A percentile compares a stretch with the other conserved stretches of the same genome.
These are phyloP conservation scores for Xylaria longipes DNA, from an alignment of 495 filamentous ascomycete genomes.

Conservation along the genomic window DNA sequence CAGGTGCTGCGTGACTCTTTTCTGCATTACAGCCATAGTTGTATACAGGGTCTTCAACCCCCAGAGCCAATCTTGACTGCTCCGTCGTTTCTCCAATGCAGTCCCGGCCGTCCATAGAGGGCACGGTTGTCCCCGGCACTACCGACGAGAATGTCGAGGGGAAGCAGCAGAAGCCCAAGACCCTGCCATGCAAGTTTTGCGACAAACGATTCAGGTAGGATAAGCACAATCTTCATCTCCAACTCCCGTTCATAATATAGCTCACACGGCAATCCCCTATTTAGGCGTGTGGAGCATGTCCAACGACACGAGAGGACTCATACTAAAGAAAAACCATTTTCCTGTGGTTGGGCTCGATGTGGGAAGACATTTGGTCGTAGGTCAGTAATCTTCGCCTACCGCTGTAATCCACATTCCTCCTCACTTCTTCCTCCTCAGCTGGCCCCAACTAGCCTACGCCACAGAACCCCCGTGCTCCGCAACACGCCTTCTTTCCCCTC, in stretches of 20 bases:
- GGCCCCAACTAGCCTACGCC: conserved; percentile 28
- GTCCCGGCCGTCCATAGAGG: conserved; percentile 58
- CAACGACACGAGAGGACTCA: conserved; percentile 67
- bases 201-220: conserved; percentile 62
- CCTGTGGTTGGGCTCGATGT: conserved; percentile 58
- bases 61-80: conserved; percentile 48
- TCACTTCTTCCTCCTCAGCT: conserved; percentile 29
- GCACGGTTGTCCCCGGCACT: conserved; percentile 45
- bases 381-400: conserved; percentile 48
- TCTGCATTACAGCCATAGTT: conserved; percentile 44
- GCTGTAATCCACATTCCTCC: conserved; percentile 27
- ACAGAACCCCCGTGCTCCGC: conserved; percentile 15
- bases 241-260: conserved; percentile 50
- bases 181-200: conserved; percentile 61
- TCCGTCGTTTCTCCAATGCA: conserved; percentile 48
- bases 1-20: conserved; percentile 45
- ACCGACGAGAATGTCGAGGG: conserved; percentile 55
- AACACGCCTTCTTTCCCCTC: conserved; percentile 21
- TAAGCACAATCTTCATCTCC: conserved; percentile 36
- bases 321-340: conserved; percentile 66
- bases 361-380: conserved; percentile 64
- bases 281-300: conserved; percentile 65
- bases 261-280: conserved; percentile 42
- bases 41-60: conserved; percentile 42
- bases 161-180: conserved; percentile 60